These are phyloP conservation scores for Carpinus fangiana DNA, from an alignment of 306 rosid species.

Conservation along the genomic window DNA sequence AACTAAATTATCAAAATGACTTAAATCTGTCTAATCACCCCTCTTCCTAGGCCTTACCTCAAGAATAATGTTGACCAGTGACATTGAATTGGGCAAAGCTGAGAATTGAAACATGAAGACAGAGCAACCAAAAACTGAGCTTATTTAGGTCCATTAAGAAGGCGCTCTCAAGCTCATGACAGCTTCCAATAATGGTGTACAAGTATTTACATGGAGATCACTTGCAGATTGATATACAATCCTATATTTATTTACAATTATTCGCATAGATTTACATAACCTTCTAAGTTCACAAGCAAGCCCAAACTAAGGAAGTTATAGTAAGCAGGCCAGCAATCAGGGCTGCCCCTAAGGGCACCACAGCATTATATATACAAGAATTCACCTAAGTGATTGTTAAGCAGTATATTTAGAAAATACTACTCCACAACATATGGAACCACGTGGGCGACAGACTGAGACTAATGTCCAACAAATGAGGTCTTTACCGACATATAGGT, in stretches of 20 bases:
- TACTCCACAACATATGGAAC: neutral
- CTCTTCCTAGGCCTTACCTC: neutral
- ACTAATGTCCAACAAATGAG: neutral
- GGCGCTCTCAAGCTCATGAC: neutral
- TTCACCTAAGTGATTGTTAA: neutral
- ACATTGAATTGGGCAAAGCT: neutral
- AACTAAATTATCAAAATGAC: neutral
- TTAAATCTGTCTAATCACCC: neutral
- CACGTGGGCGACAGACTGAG: neutral
- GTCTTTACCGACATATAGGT: neutral
- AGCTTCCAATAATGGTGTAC: neutral
- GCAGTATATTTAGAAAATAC: neutral
- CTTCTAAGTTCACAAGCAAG: neutral
- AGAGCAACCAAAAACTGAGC: neutral
- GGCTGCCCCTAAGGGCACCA: neutral
- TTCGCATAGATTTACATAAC: neutral
- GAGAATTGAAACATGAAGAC: neutral
- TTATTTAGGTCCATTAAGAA: neutral
- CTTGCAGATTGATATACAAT: conserved; percentile 8
- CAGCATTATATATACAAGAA: neutral
- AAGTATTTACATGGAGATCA: neutral
- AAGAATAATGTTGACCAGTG: neutral
- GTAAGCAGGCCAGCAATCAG: neutral
- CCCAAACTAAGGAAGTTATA: neutral
- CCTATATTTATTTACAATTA: neutral